Evolutionary conservation across 148 eudicot species (phyloP).

Genomic region (Heliosperma pusillum): DNA sequence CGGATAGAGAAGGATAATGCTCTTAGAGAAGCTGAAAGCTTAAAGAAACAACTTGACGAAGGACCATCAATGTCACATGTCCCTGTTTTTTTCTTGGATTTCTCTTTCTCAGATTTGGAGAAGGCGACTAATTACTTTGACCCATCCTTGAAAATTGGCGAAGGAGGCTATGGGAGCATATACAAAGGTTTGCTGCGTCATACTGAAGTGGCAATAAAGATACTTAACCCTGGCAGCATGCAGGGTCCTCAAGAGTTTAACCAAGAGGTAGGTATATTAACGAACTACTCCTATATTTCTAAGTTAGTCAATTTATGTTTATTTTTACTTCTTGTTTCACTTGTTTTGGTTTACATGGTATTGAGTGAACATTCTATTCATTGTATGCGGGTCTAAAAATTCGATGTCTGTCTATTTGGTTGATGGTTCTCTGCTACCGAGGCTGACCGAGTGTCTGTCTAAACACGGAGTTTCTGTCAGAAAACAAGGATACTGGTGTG

Average conservation of each 20-base stretch:
- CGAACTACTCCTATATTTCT: not conserved
- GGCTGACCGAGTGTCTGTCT: not conserved
- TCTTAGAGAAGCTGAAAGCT: constrained; percentile 46
- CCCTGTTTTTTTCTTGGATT: constrained; percentile 50
- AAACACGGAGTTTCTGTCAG: not conserved
- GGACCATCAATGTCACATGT: constrained; percentile 34
- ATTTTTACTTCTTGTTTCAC: not conserved
- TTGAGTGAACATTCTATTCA: not conserved
- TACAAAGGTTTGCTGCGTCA: constrained; percentile 62
- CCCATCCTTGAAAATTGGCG: constrained; percentile 63
- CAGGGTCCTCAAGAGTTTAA: constrained; percentile 72
- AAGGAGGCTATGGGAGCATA: constrained; percentile 77
- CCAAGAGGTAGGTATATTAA: constrained; percentile 59
- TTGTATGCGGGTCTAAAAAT: not conserved
- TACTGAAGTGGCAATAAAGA: constrained; percentile 76
- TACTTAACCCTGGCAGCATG: constrained; percentile 48
- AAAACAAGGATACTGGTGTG: not conserved
- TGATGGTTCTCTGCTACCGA: not conserved
- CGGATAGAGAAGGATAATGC: constrained; percentile 59
- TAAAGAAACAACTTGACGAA: constrained; percentile 37
- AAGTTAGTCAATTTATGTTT: not conserved
- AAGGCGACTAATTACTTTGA: constrained; percentile 62
- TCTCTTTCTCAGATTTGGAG: constrained; percentile 63
- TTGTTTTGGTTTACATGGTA: not conserved
- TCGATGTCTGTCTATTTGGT: not conserved